Conservation (phyloP, 768 basidiomycete genomes). For the Lyophyllum semitale region DNA sequence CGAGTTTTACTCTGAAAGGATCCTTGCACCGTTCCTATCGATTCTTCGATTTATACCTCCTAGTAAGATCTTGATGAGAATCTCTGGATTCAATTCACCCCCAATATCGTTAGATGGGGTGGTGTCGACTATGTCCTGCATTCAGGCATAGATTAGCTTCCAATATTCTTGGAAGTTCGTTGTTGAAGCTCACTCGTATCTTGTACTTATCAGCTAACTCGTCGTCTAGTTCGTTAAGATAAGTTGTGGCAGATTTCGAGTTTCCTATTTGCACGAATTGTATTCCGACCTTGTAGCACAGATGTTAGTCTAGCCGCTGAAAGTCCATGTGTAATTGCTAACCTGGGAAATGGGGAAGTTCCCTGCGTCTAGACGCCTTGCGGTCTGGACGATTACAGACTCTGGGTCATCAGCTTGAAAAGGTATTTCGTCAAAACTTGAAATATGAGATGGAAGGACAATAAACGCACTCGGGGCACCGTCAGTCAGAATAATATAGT, state of each 20-base stretch:
- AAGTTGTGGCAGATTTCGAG: conserved; percentile 38
- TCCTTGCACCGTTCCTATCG: conserved; percentile 11
- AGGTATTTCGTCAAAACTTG: neutral
- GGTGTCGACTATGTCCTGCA: conserved; percentile 72
- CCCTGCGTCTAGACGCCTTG: conserved; percentile 51
- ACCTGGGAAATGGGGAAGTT: conserved; percentile 58
- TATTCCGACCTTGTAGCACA: conserved; percentile 54
- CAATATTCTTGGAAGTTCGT: neutral
- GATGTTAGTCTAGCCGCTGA: neutral
- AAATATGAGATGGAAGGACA: neutral
- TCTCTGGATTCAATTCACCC: conserved; percentile 42
- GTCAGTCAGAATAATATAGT: conserved; percentile 64
- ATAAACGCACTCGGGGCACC: conserved; percentile 54
- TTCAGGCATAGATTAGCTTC: neutral
- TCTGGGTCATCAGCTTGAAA: conserved; percentile 52
- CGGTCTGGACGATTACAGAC: conserved; percentile 46
- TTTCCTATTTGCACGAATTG: conserved; percentile 77
- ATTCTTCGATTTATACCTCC: conserved; percentile 63
- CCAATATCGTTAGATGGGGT: conserved; percentile 44
- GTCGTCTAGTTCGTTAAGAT: conserved; percentile 58
- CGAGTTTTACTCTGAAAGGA: neutral
- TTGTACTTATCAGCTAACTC: conserved; percentile 39
- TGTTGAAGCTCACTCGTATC: conserved; percentile 40
- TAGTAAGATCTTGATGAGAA: conserved; percentile 62
- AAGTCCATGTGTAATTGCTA: neutral